Evolutionary conservation across 148 eudicot genomes (phyloP).

Genomic region (Cornus suecica): DNA sequence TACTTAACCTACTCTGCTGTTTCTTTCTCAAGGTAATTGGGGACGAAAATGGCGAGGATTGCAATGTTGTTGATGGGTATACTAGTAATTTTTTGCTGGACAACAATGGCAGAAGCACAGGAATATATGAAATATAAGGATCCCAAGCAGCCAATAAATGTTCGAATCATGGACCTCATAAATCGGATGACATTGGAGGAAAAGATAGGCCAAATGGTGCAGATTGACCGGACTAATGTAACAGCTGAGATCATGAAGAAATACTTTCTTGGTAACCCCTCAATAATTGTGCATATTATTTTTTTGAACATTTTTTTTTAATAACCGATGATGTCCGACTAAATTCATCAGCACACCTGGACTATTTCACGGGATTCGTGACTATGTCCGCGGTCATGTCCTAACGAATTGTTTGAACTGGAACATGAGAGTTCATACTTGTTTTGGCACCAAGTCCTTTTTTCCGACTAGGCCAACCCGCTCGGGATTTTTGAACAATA

Average conservation of each 20-base stretch:
- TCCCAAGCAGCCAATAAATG: not conserved
- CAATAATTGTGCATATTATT: not conserved
- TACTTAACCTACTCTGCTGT: not conserved
- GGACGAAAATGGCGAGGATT: slow-evolving; percentile 23
- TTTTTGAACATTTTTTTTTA: no score
- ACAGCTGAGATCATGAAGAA: not conserved
- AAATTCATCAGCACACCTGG: no score
- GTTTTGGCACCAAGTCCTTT: no score
- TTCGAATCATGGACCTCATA: not conserved
- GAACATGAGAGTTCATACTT: no score
- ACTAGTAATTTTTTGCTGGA: slow-evolving; percentile 30
- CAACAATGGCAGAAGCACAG: not conserved
- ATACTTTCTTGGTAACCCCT: not conserved
- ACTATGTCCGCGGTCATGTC: no score
- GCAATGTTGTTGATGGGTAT: slow-evolving; percentile 31
- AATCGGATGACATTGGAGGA: not conserved
- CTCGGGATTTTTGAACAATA: no score
- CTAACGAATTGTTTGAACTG: no score
- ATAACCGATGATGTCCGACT: no score
- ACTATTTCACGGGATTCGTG: no score
- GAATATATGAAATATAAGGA: not conserved
- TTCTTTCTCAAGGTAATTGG: not conserved
- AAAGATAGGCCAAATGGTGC: not conserved
- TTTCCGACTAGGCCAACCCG: no score
- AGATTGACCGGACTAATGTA: not conserved